Conservation (phyloP, 345 rosid genomes). For the Citrus sp. region DNA sequence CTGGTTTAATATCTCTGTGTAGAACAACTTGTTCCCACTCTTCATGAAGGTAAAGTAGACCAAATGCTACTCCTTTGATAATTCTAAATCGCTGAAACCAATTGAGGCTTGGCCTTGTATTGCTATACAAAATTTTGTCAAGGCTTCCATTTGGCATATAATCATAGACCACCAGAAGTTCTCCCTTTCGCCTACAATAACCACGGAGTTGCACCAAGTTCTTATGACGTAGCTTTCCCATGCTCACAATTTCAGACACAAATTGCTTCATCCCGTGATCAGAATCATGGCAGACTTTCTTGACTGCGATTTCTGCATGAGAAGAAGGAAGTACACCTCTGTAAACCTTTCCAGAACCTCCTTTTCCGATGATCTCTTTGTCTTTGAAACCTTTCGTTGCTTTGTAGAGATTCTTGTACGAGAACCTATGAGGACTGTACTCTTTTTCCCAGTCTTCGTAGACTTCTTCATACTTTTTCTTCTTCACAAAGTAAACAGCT, state of each 20-base stretch:
- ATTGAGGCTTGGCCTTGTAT: constrained; percentile 20
- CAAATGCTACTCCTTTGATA: constrained; percentile 41
- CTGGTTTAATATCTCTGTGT: constrained; percentile 55
- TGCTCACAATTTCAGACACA: constrained; percentile 9
- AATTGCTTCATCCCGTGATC: constrained; percentile 48
- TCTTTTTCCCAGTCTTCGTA: constrained; percentile 47
- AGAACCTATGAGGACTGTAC: constrained; percentile 38
- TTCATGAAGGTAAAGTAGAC: constrained; percentile 50
- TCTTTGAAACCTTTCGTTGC: constrained; percentile 45
- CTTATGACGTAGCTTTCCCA: constrained; percentile 33
- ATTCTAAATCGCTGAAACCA: constrained; percentile 42
- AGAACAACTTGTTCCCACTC: constrained; percentile 51
- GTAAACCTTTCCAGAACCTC: constrained; percentile 36
- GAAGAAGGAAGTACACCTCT: constrained; percentile 42
- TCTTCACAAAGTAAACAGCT: constrained; percentile 22
- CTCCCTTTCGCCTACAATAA: constrained; percentile 34
- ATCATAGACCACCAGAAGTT: constrained; percentile 46
- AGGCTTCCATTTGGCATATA: constrained; percentile 48
- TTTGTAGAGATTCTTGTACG: constrained; percentile 33
- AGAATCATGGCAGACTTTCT: constrained; percentile 43
- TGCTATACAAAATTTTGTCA: constrained; percentile 32
- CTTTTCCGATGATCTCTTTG: constrained; percentile 32
- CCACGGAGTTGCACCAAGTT: constrained; percentile 43
- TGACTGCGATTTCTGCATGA: constrained; percentile 46
- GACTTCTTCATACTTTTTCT: constrained; percentile 34